Conservation (phyloP, 2,329 filamentous ascomycete species). For the Ophiostoma fasciatum region DNA sequence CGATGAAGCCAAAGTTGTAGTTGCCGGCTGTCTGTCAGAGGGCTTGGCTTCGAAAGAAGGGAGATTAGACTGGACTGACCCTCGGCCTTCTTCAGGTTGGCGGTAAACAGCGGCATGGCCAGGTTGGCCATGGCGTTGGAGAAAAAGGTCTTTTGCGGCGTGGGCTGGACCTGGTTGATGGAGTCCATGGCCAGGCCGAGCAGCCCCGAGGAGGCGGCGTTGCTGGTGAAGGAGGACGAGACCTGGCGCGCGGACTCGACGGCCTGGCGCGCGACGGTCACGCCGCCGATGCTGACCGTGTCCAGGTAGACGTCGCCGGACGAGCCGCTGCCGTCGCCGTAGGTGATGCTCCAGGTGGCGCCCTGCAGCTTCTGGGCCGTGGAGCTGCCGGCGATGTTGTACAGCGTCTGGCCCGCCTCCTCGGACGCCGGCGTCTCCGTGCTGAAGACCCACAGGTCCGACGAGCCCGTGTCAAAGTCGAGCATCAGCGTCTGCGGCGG, state of each 20-base stretch:
- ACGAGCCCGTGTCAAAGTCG: slow-evolving; percentile 53
- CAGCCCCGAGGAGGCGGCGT: slow-evolving; percentile 25
- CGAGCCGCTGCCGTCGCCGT: slow-evolving; percentile 26
- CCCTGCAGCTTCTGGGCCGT: slow-evolving; percentile 20
- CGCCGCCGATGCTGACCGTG: slow-evolving; percentile 25
- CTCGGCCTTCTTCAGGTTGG: slow-evolving; percentile 20
- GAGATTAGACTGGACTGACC: slow-evolving; percentile 14
- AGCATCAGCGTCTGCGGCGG: slow-evolving; percentile 39
- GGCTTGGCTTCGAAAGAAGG: neutral
- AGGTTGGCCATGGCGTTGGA: slow-evolving; percentile 18
- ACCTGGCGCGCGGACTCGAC: slow-evolving; percentile 28
- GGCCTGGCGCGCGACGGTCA: slow-evolving; percentile 26
- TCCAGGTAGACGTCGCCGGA: slow-evolving; percentile 28
- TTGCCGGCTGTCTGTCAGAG: slow-evolving; percentile 10
- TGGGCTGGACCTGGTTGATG: slow-evolving; percentile 28
- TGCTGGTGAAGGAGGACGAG: slow-evolving; percentile 23
- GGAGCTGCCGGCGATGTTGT: slow-evolving; percentile 22
- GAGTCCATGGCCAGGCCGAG: slow-evolving; percentile 28
- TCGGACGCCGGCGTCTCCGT: slow-evolving; percentile 18
- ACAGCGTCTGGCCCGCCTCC: slow-evolving; percentile 23
- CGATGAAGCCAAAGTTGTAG: slow-evolving; percentile 45
- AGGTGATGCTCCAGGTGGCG: slow-evolving; percentile 24
- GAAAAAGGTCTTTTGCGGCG: slow-evolving; percentile 26
- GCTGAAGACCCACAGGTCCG: slow-evolving; percentile 43
- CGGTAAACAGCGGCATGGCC: slow-evolving; percentile 18